phyloP scores from a whole-genome alignment of 345 rosid genomes.

The Zanthoxylum bungeanum region DNA sequence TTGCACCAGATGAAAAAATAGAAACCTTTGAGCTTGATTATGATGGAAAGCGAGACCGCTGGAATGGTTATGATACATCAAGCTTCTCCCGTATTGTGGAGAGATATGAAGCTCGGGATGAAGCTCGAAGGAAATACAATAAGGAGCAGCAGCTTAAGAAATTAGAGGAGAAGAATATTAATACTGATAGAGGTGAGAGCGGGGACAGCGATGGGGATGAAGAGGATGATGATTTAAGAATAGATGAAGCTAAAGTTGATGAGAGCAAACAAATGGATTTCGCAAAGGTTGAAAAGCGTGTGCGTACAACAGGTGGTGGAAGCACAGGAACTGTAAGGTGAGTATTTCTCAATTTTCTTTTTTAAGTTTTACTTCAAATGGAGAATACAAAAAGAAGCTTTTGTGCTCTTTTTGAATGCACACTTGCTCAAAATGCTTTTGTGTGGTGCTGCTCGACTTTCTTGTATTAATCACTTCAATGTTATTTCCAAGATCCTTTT shows the following conservation, averaged over 20 bases:
- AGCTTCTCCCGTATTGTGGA: slow-evolving; percentile 71
- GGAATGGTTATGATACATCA: slow-evolving; percentile 89
- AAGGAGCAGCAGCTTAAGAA: slow-evolving; percentile 86
- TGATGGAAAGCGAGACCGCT: slow-evolving; percentile 88
- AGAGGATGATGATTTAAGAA: slow-evolving; percentile 66
- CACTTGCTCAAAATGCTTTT: neutral
- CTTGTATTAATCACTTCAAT: neutral
- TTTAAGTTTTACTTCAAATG: neutral
- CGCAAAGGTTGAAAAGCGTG: slow-evolving; percentile 99
- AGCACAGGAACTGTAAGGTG: slow-evolving; percentile 98
- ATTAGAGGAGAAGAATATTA: slow-evolving; percentile 73
- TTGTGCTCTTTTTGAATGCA: neutral
- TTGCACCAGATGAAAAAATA: slow-evolving; percentile 91
- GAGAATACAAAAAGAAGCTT: neutral
- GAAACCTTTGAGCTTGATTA: slow-evolving; percentile 87
- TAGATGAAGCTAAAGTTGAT: slow-evolving; percentile 92
- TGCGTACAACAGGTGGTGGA: slow-evolving; percentile 96
- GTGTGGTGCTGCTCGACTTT: neutral
- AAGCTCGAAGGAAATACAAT: slow-evolving; percentile 62
- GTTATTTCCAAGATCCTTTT: neutral
- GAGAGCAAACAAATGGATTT: slow-evolving; percentile 98
- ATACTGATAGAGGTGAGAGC: slow-evolving; percentile 31
- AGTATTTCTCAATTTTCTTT: neutral
- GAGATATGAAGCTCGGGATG: slow-evolving; percentile 78
- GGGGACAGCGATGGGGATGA: slow-evolving; percentile 54